These are phyloP conservation scores for Cystofilobasidium macerans DNA, from an alignment of 768 basidiomycete genomes.

Conservation along the genomic window DNA sequence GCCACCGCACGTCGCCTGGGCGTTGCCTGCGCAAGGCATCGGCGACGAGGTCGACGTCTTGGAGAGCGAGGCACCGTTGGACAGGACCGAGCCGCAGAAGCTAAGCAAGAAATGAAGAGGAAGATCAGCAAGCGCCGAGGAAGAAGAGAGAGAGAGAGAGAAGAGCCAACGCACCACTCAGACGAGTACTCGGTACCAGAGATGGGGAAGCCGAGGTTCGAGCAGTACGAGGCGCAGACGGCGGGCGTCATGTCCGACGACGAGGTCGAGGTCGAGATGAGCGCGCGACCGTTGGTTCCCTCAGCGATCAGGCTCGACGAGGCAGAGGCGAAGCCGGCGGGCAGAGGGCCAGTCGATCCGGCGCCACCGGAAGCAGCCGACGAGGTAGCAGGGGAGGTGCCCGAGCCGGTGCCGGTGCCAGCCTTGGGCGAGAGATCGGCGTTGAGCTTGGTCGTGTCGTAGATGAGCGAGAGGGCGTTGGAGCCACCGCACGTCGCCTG, in stretches of 20 bases:
- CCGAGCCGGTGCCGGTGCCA: neutral
- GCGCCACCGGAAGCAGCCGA: neutral
- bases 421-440: too few relatives aligned
- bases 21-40: slow-evolving; percentile 32
- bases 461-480: neutral
- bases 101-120: slow-evolving; percentile 11
- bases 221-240: neutral
- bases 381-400: neutral
- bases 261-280: neutral
- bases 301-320: slow-evolving; percentile 2
- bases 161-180: slow-evolving; percentile 30
- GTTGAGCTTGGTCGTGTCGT: slow-evolving; percentile 30
- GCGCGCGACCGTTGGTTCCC: slow-evolving; percentile 12
- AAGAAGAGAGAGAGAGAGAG: slow-evolving; percentile 24
- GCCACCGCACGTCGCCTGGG: neutral
- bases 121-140: slow-evolving; percentile 27
- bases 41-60: slow-evolving; percentile 30
- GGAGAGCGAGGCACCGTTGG: too few relatives aligned
- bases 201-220: slow-evolving; percentile 1
- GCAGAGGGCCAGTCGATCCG: neutral
- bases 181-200: slow-evolving; percentile 5
- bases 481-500: neutral
- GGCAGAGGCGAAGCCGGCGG: neutral
- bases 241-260: neutral
- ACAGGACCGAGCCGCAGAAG: slow-evolving; percentile 45